Conservation (phyloP, 441 rosid species). For the Gossypium trilobum region DNA sequence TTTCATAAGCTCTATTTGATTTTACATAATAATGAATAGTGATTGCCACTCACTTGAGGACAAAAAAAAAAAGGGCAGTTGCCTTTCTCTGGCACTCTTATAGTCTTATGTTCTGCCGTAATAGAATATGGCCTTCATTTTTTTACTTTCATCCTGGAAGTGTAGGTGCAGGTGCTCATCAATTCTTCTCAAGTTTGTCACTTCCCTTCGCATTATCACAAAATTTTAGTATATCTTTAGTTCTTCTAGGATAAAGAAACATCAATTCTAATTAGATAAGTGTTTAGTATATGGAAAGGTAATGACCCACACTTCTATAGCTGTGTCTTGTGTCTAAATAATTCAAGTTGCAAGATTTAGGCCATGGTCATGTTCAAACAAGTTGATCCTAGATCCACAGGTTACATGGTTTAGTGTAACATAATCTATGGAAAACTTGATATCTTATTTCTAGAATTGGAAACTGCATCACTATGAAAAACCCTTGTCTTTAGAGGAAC, state of each 20-base stretch:
- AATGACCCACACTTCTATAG: neutral
- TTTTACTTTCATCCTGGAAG: neutral
- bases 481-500: slow-evolving; percentile 1
- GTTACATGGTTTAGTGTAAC: neutral
- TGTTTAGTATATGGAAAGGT: neutral
- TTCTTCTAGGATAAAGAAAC: neutral
- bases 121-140: neutral
- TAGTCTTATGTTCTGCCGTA: neutral
- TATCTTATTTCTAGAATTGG: neutral
- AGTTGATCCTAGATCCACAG: neutral
- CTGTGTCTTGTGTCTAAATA: neutral
- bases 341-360: neutral
- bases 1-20: neutral
- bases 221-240: neutral
- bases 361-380: neutral
- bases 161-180: neutral
- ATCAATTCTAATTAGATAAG: neutral
- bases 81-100: neutral
- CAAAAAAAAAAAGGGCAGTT: neutral
- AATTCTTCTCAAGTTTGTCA: neutral
- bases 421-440: neutral
- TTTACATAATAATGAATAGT: neutral
- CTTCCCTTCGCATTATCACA: neutral
- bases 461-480: neutral
- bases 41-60: neutral